Base-by-base conservation (phyloP, 208 protist species). In the Angomonas deanei region DNA sequence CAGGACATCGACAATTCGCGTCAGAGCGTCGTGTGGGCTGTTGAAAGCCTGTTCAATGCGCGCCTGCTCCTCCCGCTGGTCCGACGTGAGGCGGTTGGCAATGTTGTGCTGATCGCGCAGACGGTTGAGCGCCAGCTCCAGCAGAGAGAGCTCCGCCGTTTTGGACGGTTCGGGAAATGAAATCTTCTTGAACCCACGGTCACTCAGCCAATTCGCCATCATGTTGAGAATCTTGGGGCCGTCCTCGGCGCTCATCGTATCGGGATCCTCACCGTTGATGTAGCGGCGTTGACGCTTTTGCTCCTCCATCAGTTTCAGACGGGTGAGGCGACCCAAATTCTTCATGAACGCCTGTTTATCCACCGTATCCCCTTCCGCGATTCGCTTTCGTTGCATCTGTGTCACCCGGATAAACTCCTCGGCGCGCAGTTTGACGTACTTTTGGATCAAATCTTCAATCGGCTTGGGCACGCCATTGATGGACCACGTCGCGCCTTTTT, bases 271-370 rank as follows among this genome's bases (percentile, higher is more conserved):
- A 28, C 99, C 99, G 73, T 98, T 97, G 23, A 99, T 73, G 87
- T 99, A 99, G 61, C 97, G 96, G 62, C 97, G 91, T 88, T 99
- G 98, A 31, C 97, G 87, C 62, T 98, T 97, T 73, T 99, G 98
- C 85, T 99, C 99, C n/a, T 97, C 93, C 92, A 99, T 99, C 34
- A 99, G 80, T 72, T 97, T 99, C 17, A 99, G 91, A 30, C 99
- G 92, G 24, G 98, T 99, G 21, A 99, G 86, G 56, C 99, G 91
- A 36, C 99, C 99, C 0, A 99, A 83, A 78, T 99, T 99, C 87
- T 99, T 99, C 84, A 99, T 99, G 77, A 97, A 98, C n/a, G 99
- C 98, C 28, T 98, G 99, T 73, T 99, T 99, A 78, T 99, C 99
- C 4, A 99, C 98, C 28, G 98, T 99, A 46, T 97, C 97, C 34